phyloP scores from a whole-genome alignment of 1,139 yeast genomes.

The Hyphopichia wangnamkhiaoensis region DNA sequence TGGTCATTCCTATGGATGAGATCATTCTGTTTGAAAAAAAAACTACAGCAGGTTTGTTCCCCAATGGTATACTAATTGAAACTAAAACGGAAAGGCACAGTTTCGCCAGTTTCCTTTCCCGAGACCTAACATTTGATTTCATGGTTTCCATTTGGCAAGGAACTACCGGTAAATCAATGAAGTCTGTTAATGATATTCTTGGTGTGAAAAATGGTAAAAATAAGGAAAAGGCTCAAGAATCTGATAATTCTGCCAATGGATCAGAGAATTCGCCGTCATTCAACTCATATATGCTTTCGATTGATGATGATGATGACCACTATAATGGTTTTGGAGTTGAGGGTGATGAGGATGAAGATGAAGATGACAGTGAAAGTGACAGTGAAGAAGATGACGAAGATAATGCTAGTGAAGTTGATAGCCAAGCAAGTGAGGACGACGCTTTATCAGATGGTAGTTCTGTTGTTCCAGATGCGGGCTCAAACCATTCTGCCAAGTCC shows the following conservation, averaged over 20 bases:
- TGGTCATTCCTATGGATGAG: slow-evolving; percentile 72
- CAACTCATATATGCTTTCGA: slow-evolving; percentile 33
- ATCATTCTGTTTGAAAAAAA: slow-evolving; percentile 75
- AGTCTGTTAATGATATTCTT: slow-evolving; percentile 6
- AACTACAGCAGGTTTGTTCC: slow-evolving; percentile 85
- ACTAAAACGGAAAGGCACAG: slow-evolving; percentile 67
- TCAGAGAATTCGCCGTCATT: slow-evolving; percentile 16
- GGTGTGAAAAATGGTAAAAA: slow-evolving; percentile 10
- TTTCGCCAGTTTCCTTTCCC: slow-evolving; percentile 84
- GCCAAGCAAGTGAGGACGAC: slow-evolving; percentile 8
- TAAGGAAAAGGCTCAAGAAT: slow-evolving; percentile 10
- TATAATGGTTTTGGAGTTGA: slow-evolving; percentile 13
- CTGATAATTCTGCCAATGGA: slow-evolving; percentile 5
- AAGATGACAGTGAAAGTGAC: slow-evolving; percentile 14
- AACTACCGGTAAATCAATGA: slow-evolving; percentile 25
- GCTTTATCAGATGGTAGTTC: slow-evolving; percentile 11
- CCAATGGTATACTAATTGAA: slow-evolving; percentile 82
- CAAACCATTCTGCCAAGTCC: slow-evolving; percentile 3
- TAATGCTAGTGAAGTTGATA: slow-evolving; percentile 11
- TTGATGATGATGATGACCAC: slow-evolving; percentile 28
- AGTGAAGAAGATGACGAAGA: slow-evolving; percentile 13
- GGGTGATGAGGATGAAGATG: slow-evolving; percentile 17
- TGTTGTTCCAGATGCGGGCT: slow-evolving; percentile 1
- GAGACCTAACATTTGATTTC: slow-evolving; percentile 77
- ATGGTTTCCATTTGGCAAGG: slow-evolving; percentile 60